Evolutionary conservation across 176 grass and related monocot genomes (phyloP).

Genomic region (Saccharum officinarum): DNA sequence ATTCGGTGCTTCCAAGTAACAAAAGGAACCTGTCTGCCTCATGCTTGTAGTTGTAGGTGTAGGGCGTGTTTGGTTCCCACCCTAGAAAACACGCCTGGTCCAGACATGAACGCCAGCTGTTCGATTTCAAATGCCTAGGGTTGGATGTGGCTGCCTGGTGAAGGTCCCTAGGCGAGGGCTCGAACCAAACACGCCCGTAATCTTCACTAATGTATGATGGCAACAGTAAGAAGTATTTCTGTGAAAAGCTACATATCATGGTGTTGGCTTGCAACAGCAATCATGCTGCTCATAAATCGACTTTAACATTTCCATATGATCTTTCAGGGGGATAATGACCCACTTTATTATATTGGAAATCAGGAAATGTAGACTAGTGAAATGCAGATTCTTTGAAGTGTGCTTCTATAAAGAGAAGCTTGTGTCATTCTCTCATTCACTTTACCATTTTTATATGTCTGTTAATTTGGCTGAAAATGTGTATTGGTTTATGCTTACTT

Average conservation of each 20-base stretch:
- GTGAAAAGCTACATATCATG: background rate
- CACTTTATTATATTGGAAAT: background rate
- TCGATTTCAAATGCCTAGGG: background rate
- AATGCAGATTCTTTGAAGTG: conserved; percentile 6
- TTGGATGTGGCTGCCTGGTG: background rate
- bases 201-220: conserved; percentile 6
- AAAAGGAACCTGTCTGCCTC: background rate
- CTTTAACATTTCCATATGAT: background rate
- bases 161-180: background rate
- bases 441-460: conserved; percentile 6
- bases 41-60: background rate
- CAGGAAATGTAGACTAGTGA: conserved; percentile 8
- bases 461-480: conserved; percentile 4
- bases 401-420: conserved; percentile 7
- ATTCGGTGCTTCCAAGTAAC: conserved; percentile 12
- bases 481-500: background rate
- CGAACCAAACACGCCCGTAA: background rate
- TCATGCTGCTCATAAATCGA: background rate
- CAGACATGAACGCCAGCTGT: background rate
- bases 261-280: conserved; percentile 3
- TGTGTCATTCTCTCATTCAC: background rate
- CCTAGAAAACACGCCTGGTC: background rate
- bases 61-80: background rate
- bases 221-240: background rate
- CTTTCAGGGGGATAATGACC: background rate